Base-by-base conservation (phyloP, 257 asterid genomes). In the Gardenia jasminoides region DNA sequence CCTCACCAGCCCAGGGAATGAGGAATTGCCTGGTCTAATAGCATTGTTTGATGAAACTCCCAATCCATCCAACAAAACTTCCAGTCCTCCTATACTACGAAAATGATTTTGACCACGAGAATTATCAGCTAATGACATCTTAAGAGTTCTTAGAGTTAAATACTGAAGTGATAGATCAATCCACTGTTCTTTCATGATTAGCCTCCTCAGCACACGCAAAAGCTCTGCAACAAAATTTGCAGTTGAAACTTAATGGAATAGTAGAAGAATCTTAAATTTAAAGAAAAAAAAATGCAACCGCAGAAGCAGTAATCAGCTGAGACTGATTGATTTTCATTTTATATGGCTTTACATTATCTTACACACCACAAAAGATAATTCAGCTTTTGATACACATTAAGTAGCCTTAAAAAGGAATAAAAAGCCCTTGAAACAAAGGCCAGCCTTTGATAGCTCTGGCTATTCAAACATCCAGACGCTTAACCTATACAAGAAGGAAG, bases 61-160 rank as follows among this genome's bases (percentile, higher is more conserved):
- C 75, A 95, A 83, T 79, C 97, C 99, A 88, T 95, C 99, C 91
- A 95, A 80, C 85, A 95, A 84, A 87, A 93, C 98, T 87, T 95
- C 99, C 87, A 95, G 87, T 75, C 99, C 99, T 65, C 98, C 99
- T 88, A 95, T 91, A 84, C 98, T 95, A 85, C 99, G 91, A 84
- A 95, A 95, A 89, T 93, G 99, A 91, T 93, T 95, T 86, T 95
- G 99, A 90, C 97, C 96, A 6, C 99, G 99, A 78, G 97, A 90
- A 82, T 95, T 95, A 85, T 87, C 92, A 79, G 89, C 88, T 88
- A 95, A 91, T 72, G 95, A 92, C 75, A 93, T 90, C 81, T 82
- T 94, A 77, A 95, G 99, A 83, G 97, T 91, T 88, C 89, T 90
- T 80, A 93, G 94, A 78, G 97, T 92, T 85, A 84, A 88, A 84